Conservation (phyloP, 1,284 basidiomycete genomes). For the Leccinum griseonigrum region DNA sequence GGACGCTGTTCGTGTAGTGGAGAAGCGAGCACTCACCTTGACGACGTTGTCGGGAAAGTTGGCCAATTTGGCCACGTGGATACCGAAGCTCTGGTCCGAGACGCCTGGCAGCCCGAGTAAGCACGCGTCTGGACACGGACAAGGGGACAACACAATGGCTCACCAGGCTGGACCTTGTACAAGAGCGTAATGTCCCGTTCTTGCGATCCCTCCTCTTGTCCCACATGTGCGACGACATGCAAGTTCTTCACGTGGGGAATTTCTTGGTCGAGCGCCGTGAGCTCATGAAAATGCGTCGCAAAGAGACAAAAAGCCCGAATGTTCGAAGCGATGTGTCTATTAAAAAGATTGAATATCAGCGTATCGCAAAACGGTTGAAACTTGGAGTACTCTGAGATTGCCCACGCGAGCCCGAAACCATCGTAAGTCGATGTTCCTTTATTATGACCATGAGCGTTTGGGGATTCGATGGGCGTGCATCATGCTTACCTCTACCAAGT, state of each 20-base stretch:
- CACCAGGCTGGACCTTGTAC: conserved; percentile 95
- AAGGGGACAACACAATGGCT: conserved; percentile 14
- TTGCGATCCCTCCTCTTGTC: conserved; percentile 55
- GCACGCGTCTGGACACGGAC: neutral
- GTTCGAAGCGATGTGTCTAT: conserved; percentile 86
- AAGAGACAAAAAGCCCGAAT: conserved; percentile 95
- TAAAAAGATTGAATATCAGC: neutral
- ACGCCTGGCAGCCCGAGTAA: conserved; percentile 47
- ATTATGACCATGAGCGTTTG: neutral
- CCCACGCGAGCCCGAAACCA: conserved; percentile 98
- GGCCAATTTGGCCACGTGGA: conserved; percentile 95
- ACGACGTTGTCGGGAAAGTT: conserved; percentile 96
- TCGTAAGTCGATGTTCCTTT: conserved; percentile 96
- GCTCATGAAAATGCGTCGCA: conserved; percentile 97
- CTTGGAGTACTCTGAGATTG: conserved; percentile 83
- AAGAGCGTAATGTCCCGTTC: conserved; percentile 90
- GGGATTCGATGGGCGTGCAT: neutral
- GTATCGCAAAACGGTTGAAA: neutral
- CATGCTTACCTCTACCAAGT: conserved; percentile 76
- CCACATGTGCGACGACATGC: conserved; percentile 94
- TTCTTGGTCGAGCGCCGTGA: conserved; percentile 84
- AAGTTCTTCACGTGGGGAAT: conserved; percentile 89
- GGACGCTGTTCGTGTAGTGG: neutral
- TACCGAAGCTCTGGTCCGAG: conserved; percentile 97
- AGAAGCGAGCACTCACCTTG: conserved; percentile 50